Conservation (phyloP, 495 filamentous ascomycete genomes). For the Glutinoglossum americanum region DNA sequence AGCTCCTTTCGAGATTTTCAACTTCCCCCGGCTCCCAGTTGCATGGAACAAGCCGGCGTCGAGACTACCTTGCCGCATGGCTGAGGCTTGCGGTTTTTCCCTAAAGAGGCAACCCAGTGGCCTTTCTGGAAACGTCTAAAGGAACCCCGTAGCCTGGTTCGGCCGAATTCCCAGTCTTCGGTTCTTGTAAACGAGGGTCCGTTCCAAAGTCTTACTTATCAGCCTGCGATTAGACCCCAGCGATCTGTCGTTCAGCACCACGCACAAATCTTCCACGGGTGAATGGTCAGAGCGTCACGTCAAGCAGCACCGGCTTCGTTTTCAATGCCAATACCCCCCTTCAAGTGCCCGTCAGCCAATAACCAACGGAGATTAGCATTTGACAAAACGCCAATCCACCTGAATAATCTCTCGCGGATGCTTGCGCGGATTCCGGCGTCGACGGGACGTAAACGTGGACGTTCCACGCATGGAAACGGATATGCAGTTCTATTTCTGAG, state of each 20-base stretch:
- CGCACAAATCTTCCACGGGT: background rate
- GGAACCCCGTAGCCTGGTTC: background rate
- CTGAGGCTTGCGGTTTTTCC: background rate
- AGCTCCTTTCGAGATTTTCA: background rate
- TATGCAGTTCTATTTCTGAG: background rate
- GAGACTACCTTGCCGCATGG: background rate
- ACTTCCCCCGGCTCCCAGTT: background rate
- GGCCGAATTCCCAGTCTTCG: background rate
- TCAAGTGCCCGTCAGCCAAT: background rate
- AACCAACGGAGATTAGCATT: background rate
- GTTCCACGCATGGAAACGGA: background rate
- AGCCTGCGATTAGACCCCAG: background rate
- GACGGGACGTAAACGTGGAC: background rate
- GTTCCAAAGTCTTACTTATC: background rate
- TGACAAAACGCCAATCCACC: background rate
- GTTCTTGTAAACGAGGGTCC: background rate
- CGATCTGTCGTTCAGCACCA: background rate
- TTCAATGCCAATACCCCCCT: background rate
- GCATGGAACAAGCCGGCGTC: background rate
- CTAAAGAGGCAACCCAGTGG: background rate
- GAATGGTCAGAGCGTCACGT: background rate
- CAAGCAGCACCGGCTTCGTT: background rate
- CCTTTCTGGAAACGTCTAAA: background rate
- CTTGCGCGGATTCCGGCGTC: slow-evolving; percentile 1
- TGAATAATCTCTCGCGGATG: slow-evolving; percentile 1